These are phyloP conservation scores for Tuber aestivum DNA, from an alignment of 495 filamentous ascomycete genomes.

Conservation along the genomic window DNA sequence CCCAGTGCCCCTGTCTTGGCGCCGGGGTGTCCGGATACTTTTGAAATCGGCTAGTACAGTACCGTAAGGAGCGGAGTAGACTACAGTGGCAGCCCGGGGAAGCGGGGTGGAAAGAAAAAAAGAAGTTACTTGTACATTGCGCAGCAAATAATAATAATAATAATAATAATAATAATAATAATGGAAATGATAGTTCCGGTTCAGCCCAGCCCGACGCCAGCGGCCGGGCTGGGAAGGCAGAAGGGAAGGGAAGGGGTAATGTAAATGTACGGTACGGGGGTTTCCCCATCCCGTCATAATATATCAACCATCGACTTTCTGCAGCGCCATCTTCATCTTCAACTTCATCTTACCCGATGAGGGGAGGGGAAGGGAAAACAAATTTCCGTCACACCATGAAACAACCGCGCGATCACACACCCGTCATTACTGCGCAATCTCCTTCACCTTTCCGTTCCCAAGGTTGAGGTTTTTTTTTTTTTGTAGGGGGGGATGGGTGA, in stretches of 20 bases:
- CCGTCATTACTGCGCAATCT: slow-evolving; percentile 18
- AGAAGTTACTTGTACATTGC: too few species aligned
- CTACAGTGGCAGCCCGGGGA: neutral
- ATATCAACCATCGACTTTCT: neutral
- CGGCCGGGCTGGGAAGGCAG: too few species aligned
- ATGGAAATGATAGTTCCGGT: too few species aligned
- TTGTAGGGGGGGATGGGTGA: neutral
- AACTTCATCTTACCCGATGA: neutral
- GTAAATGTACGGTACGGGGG: neutral
- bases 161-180: too few species aligned
- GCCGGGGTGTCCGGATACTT: too few species aligned
- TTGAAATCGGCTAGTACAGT: too few species aligned
- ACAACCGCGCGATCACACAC: neutral
- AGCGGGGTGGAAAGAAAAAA: too few species aligned
- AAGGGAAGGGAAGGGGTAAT: neutral
- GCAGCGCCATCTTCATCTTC: neutral
- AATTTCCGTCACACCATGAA: neutral
- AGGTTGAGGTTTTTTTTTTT: neutral
- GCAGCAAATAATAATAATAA: too few species aligned
- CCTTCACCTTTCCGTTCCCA: neutral
- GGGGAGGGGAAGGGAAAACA: neutral
- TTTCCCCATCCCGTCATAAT: neutral
- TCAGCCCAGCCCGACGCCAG: too few species aligned
- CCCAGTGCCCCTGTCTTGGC: too few species aligned
- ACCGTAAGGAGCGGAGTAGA: neutral